A percentile compares a stretch with the other conserved stretches of the same genome.
These are phyloP conservation scores for Lolium perenne DNA, from an alignment of 176 grass and related monocot genomes.

Conservation along the genomic window DNA sequence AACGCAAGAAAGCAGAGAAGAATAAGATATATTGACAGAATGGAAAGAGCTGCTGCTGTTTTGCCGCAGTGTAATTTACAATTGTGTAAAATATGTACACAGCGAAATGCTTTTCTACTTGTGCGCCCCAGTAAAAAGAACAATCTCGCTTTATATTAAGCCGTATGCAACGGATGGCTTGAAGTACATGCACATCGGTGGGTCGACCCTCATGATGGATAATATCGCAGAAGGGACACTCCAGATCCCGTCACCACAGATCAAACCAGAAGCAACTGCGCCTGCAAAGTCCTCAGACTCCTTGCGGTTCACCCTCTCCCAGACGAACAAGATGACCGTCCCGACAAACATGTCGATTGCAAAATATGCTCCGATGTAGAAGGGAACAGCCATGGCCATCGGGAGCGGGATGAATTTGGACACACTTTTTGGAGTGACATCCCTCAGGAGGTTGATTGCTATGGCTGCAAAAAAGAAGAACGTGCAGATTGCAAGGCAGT, in stretches of 20 bases:
- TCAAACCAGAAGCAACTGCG: conserved; percentile 79
- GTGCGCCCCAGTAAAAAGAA: background rate
- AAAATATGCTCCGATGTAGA: conserved; percentile 90
- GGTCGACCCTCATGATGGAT: conserved; percentile 69
- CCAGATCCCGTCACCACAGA: conserved; percentile 89
- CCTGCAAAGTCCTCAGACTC: conserved; percentile 67
- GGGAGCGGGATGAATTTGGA: conserved; percentile 76
- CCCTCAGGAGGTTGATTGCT: conserved; percentile 61
- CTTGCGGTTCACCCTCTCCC: conserved; percentile 68
- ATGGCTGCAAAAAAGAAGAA: conserved; percentile 65
- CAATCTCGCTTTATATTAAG: conserved; percentile 14
- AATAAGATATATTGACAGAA: conserved; percentile 9
- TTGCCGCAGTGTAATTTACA: background rate
- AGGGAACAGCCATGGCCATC: conserved; percentile 83
- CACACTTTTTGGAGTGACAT: conserved; percentile 51
- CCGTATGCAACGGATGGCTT: conserved; percentile 43
- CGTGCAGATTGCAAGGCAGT: conserved; percentile 68
- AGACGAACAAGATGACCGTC: conserved; percentile 70
- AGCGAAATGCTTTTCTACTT: conserved; percentile 7
- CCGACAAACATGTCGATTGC: conserved; percentile 88
- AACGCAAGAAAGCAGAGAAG: background rate
- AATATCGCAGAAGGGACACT: conserved; percentile 70
- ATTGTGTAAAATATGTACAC: conserved; percentile 34
- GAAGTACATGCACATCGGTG: conserved; percentile 88
- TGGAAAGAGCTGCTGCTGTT: background rate